Evolutionary conservation across 257 asterid genomes (phyloP).

Genomic region (Solanum dulcamara): DNA sequence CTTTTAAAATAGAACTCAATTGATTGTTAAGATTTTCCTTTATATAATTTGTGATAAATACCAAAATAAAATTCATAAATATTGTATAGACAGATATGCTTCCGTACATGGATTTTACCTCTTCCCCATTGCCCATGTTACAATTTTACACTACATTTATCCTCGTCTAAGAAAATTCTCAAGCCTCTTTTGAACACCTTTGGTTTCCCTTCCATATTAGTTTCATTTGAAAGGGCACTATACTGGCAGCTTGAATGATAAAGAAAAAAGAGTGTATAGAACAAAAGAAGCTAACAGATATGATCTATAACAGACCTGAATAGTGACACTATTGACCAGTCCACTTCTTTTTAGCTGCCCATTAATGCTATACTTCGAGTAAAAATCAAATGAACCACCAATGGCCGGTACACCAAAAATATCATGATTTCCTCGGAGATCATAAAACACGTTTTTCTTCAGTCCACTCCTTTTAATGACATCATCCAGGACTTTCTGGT

Average conservation of each 20-base stretch:
- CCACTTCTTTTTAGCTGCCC: constrained; percentile 48
- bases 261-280: background rate
- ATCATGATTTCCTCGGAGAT: constrained; percentile 94
- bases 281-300: background rate
- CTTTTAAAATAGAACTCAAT: background rate
- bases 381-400: constrained; percentile 65
- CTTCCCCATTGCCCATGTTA: background rate
- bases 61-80: background rate
- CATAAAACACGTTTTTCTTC: constrained; percentile 47
- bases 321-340: constrained; percentile 51
- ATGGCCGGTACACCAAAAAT: constrained; percentile 70
- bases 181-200: background rate
- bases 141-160: background rate
- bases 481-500: constrained; percentile 61
- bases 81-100: background rate
- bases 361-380: constrained; percentile 60
- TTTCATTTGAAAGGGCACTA: background rate
- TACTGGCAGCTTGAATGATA: background rate
- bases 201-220: background rate
- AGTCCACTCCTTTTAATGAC: constrained; percentile 71
- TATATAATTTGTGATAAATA: background rate
- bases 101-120: background rate
- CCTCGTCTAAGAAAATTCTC: background rate
- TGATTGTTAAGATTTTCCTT: background rate
- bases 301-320: constrained; percentile 42